These are phyloP conservation scores for Aspergillus hancockii DNA, from an alignment of 495 filamentous ascomycete genomes.

Conservation along the genomic window DNA sequence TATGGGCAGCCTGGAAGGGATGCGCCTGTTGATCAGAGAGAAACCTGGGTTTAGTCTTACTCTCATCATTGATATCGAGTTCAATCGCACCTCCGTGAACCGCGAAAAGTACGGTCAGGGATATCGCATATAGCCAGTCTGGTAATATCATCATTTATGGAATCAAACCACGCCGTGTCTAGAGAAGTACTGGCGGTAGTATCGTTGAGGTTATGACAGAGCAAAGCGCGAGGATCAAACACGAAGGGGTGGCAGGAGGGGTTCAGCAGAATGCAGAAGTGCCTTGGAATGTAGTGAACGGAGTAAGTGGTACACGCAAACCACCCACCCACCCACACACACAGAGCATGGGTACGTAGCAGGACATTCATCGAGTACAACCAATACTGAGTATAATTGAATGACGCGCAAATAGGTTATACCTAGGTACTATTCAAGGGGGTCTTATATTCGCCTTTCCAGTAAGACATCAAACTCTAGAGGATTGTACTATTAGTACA, in stretches of 20 bases:
- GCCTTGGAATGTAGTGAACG: constrained; percentile 1
- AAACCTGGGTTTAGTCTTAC: constrained; percentile 26
- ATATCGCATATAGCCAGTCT: background rate
- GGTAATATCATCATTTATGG: background rate
- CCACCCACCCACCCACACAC: too few relatives aligned
- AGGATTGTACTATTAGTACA: too few relatives aligned
- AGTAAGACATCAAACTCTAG: too few relatives aligned
- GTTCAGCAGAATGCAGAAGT: background rate
- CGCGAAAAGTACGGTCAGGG: constrained; percentile 31
- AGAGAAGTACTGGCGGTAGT: background rate
- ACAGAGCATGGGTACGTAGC: too few relatives aligned
- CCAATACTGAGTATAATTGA: too few relatives aligned
- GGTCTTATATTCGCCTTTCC: too few relatives aligned
- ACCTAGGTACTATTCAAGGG: too few relatives aligned
- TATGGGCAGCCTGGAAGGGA: background rate
- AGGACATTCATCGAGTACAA: background rate
- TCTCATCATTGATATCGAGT: constrained; percentile 34
- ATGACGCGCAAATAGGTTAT: too few relatives aligned
- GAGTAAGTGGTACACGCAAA: background rate
- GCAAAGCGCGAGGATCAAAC: background rate
- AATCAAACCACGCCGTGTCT: background rate
- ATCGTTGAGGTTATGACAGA: background rate
- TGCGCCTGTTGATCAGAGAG: background rate
- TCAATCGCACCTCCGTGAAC: constrained; percentile 32
- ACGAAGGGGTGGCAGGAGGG: background rate